phyloP scores from a whole-genome alignment of 495 filamentous ascomycete genomes.

The Articulospora tetracladia region DNA sequence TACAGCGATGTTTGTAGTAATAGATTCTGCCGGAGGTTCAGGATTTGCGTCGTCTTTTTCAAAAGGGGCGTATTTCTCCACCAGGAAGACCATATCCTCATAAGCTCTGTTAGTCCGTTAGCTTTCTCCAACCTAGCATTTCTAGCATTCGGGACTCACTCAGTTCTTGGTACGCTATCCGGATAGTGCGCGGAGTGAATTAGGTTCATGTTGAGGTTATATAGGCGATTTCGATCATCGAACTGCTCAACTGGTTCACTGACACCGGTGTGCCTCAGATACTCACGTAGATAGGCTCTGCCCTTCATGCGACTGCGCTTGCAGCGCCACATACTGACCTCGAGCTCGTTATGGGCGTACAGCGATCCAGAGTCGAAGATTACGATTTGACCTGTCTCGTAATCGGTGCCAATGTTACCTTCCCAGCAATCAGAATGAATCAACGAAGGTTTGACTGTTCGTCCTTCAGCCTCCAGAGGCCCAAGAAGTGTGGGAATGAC shows the following conservation, averaged over 20 bases:
- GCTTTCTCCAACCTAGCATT: background rate
- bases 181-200: constrained; percentile 33
- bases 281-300: constrained; percentile 16
- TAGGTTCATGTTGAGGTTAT: constrained; percentile 29
- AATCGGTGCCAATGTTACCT: constrained; percentile 33
- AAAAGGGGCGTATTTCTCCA: background rate
- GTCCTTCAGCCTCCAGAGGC: constrained; percentile 25
- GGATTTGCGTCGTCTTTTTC: background rate
- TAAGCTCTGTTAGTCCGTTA: background rate
- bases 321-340: constrained; percentile 31
- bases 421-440: constrained; percentile 38
- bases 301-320: background rate
- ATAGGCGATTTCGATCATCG: constrained; percentile 33
- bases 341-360: constrained; percentile 51
- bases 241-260: constrained; percentile 28
- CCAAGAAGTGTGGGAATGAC: constrained; percentile 31
- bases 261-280: constrained; percentile 19
- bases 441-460: constrained; percentile 30
- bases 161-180: constrained; percentile 29
- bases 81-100: background rate
- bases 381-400: constrained; percentile 28
- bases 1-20: background rate
- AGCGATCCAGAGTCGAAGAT: constrained; percentile 44
- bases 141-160: constrained; percentile 22
- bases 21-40: background rate